Conservation (phyloP, 2,329 filamentous ascomycete species). For the Akanthomyces uredinophilus region DNA sequence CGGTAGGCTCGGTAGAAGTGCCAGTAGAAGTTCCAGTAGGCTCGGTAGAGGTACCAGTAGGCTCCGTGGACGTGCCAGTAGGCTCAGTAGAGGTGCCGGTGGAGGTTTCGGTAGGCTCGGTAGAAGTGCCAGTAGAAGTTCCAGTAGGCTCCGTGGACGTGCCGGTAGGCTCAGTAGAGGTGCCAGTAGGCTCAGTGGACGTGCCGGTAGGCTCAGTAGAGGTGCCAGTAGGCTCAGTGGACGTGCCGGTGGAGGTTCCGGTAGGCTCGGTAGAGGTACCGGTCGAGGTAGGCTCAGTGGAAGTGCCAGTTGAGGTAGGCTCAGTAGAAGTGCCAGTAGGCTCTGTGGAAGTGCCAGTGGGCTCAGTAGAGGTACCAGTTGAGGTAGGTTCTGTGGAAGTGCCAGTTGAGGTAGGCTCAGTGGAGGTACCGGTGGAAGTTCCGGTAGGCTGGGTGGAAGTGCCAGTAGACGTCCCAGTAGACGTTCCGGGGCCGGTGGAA, state of each 20-base stretch:
- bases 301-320: slow-evolving; percentile 7
- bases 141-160: slow-evolving; percentile 3
- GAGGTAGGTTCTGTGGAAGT: slow-evolving; percentile 13
- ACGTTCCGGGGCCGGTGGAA: not conserved
- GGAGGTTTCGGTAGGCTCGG: slow-evolving; percentile 7
- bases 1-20: not conserved
- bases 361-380: slow-evolving; percentile 5
- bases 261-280: too few species aligned
- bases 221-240: slow-evolving; percentile 11
- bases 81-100: slow-evolving; percentile 9
- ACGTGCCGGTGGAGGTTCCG: not conserved
- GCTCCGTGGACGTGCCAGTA: slow-evolving; percentile 4
- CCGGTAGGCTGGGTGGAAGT: not conserved
- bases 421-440: slow-evolving; percentile 3
- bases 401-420: slow-evolving; percentile 9
- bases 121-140: slow-evolving; percentile 8
- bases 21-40: not conserved
- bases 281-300: slow-evolving; percentile 8
- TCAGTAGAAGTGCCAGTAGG: slow-evolving; percentile 7
- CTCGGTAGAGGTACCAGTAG: slow-evolving; percentile 3
- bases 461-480: slow-evolving; percentile 2
- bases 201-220: slow-evolving; percentile 11
- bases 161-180: slow-evolving; percentile 6
- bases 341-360: not conserved
- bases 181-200: slow-evolving; percentile 6